A percentile compares a stretch with the other conserved stretches of the same genome.
Conservation (phyloP, 2,329 filamentous ascomycete genomes). For the Microdochium nivale region DNA sequence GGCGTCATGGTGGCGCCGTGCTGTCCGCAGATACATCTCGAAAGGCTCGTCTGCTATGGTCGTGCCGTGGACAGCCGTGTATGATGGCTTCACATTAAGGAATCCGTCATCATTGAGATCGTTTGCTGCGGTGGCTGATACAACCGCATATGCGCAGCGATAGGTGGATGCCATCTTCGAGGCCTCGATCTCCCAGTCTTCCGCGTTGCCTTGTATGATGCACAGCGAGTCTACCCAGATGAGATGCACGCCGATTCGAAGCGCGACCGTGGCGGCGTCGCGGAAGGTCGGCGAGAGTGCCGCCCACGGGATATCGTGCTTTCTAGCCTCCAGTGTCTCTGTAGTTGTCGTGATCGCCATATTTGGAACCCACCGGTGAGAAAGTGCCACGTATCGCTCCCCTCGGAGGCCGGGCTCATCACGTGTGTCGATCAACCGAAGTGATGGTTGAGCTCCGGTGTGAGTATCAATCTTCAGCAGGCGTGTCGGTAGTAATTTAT, state of each 20-base stretch:
- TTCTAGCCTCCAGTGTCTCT: not conserved
- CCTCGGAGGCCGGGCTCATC: not conserved
- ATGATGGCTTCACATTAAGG: not conserved
- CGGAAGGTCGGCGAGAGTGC: slow-evolving; percentile 8
- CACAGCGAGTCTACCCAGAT: slow-evolving; percentile 12
- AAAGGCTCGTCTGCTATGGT: not conserved
- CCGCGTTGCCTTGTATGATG: slow-evolving; percentile 7
- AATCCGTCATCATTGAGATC: slow-evolving; percentile 1
- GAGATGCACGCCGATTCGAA: slow-evolving; percentile 5
- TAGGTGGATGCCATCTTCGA: slow-evolving; percentile 1
- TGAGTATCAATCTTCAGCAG: not conserved
- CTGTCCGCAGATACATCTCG: not conserved
- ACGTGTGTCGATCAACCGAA: not conserved
- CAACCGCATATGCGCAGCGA: not conserved
- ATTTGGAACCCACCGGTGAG: not conserved
- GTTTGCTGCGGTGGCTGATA: slow-evolving; percentile 3
- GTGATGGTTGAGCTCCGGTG: not conserved
- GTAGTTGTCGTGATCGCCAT: not conserved
- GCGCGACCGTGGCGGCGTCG: slow-evolving; percentile 6
- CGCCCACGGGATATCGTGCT: not conserved
- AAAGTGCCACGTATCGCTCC: not conserved
- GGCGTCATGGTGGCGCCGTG: not conserved
- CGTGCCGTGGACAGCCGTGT: not conserved
- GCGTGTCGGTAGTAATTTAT: not conserved
- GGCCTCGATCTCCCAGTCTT: slow-evolving; percentile 3